A percentile compares a stretch with the other conserved stretches of the same genome.
phyloP scores from a whole-genome alignment of 306 rosid species.

The Quercus engelmannii region DNA sequence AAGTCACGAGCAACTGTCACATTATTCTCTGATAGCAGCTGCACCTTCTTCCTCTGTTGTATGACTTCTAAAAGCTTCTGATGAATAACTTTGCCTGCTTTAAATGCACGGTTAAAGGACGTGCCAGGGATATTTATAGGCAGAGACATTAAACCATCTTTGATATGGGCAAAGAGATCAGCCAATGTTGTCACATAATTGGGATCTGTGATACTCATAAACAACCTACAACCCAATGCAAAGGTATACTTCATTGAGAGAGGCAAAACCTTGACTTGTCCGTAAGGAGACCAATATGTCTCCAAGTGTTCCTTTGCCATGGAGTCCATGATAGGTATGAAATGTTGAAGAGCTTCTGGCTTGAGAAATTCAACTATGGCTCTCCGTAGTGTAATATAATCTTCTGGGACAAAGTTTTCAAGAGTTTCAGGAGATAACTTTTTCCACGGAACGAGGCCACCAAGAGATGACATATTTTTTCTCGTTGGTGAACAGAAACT shows the following conservation, averaged over 20 bases:
- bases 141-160: not conserved
- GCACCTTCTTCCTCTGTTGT: no score
- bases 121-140: not conserved
- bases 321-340: not conserved
- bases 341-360: not conserved
- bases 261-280: not conserved
- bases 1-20: no score
- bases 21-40: no score
- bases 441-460: not conserved
- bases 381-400: no score
- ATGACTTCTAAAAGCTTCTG: not conserved
- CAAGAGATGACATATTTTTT: not conserved
- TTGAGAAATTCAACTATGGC: not conserved
- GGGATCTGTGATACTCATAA: not conserved
- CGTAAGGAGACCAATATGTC: not conserved
- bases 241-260: not conserved
- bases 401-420: not conserved
- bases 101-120: not conserved
- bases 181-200: not conserved
- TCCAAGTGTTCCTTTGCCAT: not conserved
- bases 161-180: not conserved
- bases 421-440: not conserved
- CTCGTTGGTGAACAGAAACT: not conserved
- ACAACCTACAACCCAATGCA: not conserved
- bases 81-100: not conserved